A percentile compares a stretch with the other conserved stretches of the same genome.
Evolutionary conservation across 345 rosid species (phyloP).

Genomic region (Arabidopsis thaliana): TAIR10.1 NC_003076.8:23969001-23969500

Average conservation of each 20-base stretch:
- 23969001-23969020: conserved; percentile 91
- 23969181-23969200: conserved; percentile 88
- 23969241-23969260: conserved; percentile 47
- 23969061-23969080: conserved; percentile 5
- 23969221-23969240: conserved; percentile 60
- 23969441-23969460: neutral
- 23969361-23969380: conserved; percentile 49
- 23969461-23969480: neutral
- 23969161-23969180: conserved; percentile 68
- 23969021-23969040: conserved; percentile 72
- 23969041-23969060: conserved; percentile 53
- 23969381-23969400: conserved; percentile 43
- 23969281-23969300: neutral
- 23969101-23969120: conserved; percentile 18
- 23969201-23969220: conserved; percentile 54
- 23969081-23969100: conserved; percentile 5
- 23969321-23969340: conserved; percentile 19
- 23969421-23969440: neutral
- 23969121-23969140: conserved; percentile 49
- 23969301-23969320: conserved; percentile 15
- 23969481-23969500: conserved; percentile 68
- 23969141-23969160: conserved; percentile 59
- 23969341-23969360: conserved; percentile 49
- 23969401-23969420: conserved; percentile 39
- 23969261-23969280: conserved; percentile 49